Base-by-base conservation (phyloP, 768 basidiomycete genomes). In the Chalciporus sphaerocephalus region DNA sequence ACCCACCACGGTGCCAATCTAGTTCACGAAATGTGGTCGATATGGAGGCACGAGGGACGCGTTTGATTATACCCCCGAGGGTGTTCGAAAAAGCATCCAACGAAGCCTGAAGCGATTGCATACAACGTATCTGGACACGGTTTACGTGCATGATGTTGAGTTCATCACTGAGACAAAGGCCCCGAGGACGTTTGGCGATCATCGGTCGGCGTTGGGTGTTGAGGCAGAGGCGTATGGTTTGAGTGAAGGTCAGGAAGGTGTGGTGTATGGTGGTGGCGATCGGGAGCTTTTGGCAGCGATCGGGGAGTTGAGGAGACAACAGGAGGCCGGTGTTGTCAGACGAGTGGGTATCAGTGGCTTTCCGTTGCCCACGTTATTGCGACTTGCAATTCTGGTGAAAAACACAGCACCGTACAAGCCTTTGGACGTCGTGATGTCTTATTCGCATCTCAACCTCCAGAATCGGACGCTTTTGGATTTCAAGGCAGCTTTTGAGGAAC, bases 1-100 rank as follows among this genome's bases (percentile, higher is more conserved):
- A 15, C 27, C 15, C 35, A n/a, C 38, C 42, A 28, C 33, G 27
- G 7, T 11, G n/a, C 38, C 5, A 21, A 16, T 32, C 18, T 13
- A 92, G 88, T 83, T 91, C 70, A 90, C 89, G 9, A 94, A 94
- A 61, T 87, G 86, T 49, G 92, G 92, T 18, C 77, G 91, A 27
- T 88, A 85, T 58, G 88, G 86, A 7, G 28, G 59, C 15, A 58
- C 56, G 20, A 58, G 57, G 15, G 65, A 69, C 2, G 69, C 73
- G 34, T 92, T 92, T 53, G 87, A 94, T 64, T 93, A 92, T 65
- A 71, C 77, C 2, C 84, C 87, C 1, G 52, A 59, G 5, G 79
- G 74, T 27, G 78, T 94, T 43, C 79, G 84, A 15, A 70, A 73
- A 17, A 85, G 83, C 50, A 76, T 94, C 15, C 62, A 71, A 38